phyloP scores from a whole-genome alignment of 768 basidiomycete species.

The Pulveroboletus sp. region DNA sequence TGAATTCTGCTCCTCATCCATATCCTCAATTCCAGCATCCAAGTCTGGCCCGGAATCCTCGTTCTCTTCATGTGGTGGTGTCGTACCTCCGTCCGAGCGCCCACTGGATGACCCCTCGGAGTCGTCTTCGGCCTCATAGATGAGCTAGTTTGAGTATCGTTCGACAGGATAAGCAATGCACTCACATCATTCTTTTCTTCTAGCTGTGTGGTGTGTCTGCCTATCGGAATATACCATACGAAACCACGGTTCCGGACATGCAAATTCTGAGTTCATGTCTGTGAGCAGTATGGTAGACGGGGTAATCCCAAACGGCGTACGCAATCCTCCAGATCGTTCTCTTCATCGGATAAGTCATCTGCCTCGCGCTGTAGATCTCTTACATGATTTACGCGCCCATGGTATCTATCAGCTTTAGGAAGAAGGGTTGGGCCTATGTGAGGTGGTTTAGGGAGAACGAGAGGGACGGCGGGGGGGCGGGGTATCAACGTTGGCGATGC shows the following conservation, averaged over 20 bases:
- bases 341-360: constrained; percentile 84
- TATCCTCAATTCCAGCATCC: constrained; percentile 40
- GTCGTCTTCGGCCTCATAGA: constrained; percentile 34
- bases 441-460: constrained; percentile 62
- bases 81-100: constrained; percentile 27
- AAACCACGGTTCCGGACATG: constrained; percentile 65
- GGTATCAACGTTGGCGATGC: constrained; percentile 75
- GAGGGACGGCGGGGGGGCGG: constrained; percentile 58
- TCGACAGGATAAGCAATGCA: constrained; percentile 2
- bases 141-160: neutral
- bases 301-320: constrained; percentile 39
- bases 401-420: constrained; percentile 43
- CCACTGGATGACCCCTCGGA: constrained; percentile 33
- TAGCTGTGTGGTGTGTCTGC: constrained; percentile 66
- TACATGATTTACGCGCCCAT: constrained; percentile 56
- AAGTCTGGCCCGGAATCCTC: constrained; percentile 39
- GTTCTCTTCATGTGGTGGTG: constrained; percentile 36
- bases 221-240: constrained; percentile 69
- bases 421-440: constrained; percentile 65
- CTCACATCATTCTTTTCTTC: constrained; percentile 85
- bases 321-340: constrained; percentile 74
- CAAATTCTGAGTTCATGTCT: constrained; percentile 41
- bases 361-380: constrained; percentile 75
- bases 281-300: neutral
- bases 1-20: constrained; percentile 43